Conservation (phyloP, 441 rosid species). For the Macaranga tanarius region DNA sequence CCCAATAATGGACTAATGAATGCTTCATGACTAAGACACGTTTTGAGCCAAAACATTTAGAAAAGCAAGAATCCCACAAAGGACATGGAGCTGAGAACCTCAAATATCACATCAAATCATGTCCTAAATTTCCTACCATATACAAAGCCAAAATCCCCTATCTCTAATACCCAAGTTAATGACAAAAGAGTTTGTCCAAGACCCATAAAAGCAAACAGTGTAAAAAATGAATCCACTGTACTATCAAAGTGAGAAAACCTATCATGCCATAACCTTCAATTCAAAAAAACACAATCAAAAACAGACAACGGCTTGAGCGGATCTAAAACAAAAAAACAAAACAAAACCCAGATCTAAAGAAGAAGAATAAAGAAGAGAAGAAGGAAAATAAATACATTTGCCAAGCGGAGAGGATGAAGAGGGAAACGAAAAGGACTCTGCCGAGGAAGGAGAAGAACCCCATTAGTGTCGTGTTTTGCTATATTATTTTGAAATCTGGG, state of each 20-base stretch:
- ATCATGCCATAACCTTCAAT: neutral
- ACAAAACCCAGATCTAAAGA: neutral
- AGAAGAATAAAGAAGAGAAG: constrained; percentile 2
- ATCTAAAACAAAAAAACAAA: neutral
- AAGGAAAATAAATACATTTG: constrained; percentile 33
- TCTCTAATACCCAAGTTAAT: too few species aligned
- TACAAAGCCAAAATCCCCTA: too few species aligned
- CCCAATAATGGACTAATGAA: too few species aligned
- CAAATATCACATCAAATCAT: too few species aligned
- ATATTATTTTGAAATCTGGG: neutral
- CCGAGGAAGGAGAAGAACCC: constrained; percentile 49
- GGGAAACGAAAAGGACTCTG: constrained; percentile 47
- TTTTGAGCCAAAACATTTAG: too few species aligned
- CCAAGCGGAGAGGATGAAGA: constrained; percentile 53
- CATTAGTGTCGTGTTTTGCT: constrained; percentile 16
- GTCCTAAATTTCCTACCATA: too few species aligned
- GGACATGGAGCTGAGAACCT: too few species aligned
- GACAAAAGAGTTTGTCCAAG: too few species aligned
- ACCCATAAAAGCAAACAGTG: too few species aligned
- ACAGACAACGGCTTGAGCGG: neutral
- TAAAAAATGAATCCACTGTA: neutral
- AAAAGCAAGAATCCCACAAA: too few species aligned
- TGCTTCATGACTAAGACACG: too few species aligned
- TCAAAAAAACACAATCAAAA: neutral
- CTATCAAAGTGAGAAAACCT: neutral